phyloP scores from a whole-genome alignment of 2,329 filamentous ascomycete genomes.

The Corynespora cassiicola region DNA sequence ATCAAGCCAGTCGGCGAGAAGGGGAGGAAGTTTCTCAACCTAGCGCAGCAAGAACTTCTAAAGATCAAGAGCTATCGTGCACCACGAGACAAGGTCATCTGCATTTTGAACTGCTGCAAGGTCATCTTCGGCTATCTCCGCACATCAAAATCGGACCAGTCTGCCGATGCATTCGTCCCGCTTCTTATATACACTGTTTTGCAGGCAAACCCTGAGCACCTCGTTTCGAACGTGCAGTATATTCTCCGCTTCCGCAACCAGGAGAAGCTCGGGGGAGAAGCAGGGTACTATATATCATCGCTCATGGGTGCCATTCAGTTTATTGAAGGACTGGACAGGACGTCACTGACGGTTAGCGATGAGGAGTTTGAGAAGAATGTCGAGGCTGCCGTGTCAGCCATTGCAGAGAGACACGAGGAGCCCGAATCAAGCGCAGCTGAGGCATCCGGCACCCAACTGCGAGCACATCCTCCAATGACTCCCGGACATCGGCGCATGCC shows the following conservation, averaged over 20 bases:
- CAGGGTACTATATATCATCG: conserved; percentile 96
- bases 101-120: conserved; percentile 97
- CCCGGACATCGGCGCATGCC: conserved; percentile 42
- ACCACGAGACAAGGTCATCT: conserved; percentile 98
- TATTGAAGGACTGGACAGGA: conserved; percentile 94
- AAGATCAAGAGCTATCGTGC: conserved; percentile 98
- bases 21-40: conserved; percentile 82
- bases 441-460: conserved; percentile 19
- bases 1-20: conserved; percentile 85
- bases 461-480: conserved; percentile 20
- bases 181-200: conserved; percentile 95
- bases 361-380: conserved; percentile 96
- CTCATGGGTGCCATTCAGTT: conserved; percentile 96
- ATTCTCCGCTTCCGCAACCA: conserved; percentile 96
- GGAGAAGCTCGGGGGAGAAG: conserved; percentile 96
- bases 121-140: conserved; percentile 96
- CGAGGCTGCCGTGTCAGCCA: conserved; percentile 93
- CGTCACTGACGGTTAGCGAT: conserved; percentile 89
- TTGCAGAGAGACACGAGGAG: conserved; percentile 82
- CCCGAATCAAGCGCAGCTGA: conserved; percentile 49
- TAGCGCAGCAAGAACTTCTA: conserved; percentile 92
- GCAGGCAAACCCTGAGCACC: conserved; percentile 90
- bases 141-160: conserved; percentile 91
- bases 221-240: conserved; percentile 98
- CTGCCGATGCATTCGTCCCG: conserved; percentile 90